Conservation (phyloP, 371 early-diverging fungal species). For the Mortierella sp. region DNA sequence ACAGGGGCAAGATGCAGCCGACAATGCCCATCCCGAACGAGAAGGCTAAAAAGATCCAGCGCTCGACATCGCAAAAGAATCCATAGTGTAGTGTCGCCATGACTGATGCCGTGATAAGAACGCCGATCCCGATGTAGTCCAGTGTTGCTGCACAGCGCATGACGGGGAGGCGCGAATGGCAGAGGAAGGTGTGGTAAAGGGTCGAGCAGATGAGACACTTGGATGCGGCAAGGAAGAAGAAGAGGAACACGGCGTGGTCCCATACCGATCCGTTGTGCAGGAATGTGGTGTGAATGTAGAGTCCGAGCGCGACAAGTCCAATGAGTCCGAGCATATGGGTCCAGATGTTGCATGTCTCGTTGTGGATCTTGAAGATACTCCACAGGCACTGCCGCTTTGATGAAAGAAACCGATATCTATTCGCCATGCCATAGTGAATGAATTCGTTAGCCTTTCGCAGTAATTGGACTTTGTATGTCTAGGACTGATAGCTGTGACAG, state of each 20-base stretch:
- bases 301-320: conserved; percentile 66
- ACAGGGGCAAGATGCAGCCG: conserved; percentile 71
- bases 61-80: conserved; percentile 70
- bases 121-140: conserved; percentile 80
- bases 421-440: too few relatives aligned
- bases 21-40: conserved; percentile 69
- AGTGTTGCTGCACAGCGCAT: conserved; percentile 75
- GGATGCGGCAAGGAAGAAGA: conserved; percentile 74
- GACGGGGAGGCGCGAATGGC: conserved; percentile 68
- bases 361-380: conserved; percentile 76
- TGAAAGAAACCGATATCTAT: conserved; percentile 69
- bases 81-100: conserved; percentile 74
- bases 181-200: conserved; percentile 78
- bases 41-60: conserved; percentile 67
- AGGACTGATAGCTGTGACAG: too few relatives aligned
- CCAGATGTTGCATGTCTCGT: conserved; percentile 82
- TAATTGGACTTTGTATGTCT: too few relatives aligned
- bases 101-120: conserved; percentile 75
- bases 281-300: conserved; percentile 67
- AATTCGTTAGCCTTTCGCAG: too few relatives aligned
- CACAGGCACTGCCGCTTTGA: conserved; percentile 65
- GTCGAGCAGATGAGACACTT: conserved; percentile 78
- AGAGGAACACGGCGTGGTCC: conserved; percentile 68
- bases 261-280: conserved; percentile 64
- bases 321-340: conserved; percentile 76